These are phyloP conservation scores for Lepidium didymum DNA, from an alignment of 345 rosid genomes.

Conservation along the genomic window DNA sequence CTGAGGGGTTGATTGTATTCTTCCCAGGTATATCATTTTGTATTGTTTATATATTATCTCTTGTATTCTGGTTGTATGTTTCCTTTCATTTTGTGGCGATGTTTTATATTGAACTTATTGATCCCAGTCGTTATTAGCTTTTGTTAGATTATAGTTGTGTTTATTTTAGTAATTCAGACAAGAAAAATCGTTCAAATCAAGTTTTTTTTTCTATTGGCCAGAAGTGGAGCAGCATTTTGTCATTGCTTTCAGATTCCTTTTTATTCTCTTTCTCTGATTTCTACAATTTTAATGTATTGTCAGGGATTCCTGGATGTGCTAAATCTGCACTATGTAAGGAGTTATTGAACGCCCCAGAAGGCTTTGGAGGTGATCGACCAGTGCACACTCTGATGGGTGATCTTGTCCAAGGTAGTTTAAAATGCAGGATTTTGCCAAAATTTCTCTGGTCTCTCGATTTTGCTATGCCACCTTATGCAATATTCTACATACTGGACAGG, in stretches of 20 bases:
- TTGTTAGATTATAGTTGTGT: neutral
- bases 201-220: neutral
- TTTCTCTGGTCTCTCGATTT: neutral
- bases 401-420: conserved; percentile 65
- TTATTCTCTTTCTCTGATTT: neutral
- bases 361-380: conserved; percentile 78
- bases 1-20: conserved; percentile 78
- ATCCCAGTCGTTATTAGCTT: neutral
- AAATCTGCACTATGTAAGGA: conserved; percentile 97
- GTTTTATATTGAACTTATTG: neutral
- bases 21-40: conserved; percentile 66
- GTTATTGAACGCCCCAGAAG: conserved; percentile 55
- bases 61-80: neutral
- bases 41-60: neutral
- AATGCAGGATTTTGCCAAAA: conserved; percentile 5
- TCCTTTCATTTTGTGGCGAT: neutral
- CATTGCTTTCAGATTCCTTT: neutral
- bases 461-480: conserved; percentile 1
- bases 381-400: conserved; percentile 94
- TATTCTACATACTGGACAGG: conserved; percentile 35
- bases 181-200: neutral
- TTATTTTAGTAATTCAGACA: neutral
- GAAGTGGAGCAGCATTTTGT: neutral
- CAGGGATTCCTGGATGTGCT: conserved; percentile 98
- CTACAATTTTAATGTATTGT: neutral